Percentiles rank a stretch among this genome's conserved stretches.
Evolutionary conservation across 345 rosid genomes (phyloP).

Genomic region (Ricinus communis): DNA sequence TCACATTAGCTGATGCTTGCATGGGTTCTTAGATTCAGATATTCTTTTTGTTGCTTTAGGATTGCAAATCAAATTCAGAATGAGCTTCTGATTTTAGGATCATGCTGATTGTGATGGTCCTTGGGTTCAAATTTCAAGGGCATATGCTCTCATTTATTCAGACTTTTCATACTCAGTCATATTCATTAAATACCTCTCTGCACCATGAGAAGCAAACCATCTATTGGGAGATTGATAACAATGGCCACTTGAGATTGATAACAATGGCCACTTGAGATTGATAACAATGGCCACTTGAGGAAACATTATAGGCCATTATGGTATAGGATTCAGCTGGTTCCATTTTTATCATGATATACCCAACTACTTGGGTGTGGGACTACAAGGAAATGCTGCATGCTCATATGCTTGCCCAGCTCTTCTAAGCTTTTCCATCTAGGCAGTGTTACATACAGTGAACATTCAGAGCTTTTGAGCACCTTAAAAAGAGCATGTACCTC

Average conservation of each 20-base stretch:
- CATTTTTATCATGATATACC: too few relatives aligned
- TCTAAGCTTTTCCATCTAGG: background rate
- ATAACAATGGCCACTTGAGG: background rate
- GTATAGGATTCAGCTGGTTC: background rate
- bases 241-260: background rate
- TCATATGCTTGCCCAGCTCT: background rate
- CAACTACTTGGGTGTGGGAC: background rate
- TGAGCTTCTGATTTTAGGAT: slow-evolving; percentile 1
- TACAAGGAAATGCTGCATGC: background rate
- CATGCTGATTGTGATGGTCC: background rate
- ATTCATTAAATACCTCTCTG: background rate
- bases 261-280: background rate
- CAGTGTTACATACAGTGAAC: background rate
- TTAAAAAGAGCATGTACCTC: too few relatives aligned
- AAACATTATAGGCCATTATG: background rate
- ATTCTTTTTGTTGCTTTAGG: background rate
- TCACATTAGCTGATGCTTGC: background rate
- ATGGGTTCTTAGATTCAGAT: background rate
- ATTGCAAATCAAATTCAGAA: background rate
- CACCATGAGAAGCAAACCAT: background rate
- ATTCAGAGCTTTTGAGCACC: background rate
- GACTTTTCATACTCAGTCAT: background rate
- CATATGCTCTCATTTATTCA: background rate
- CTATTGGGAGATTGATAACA: background rate
- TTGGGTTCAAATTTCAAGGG: background rate